Evolutionary conservation across 306 rosid genomes (phyloP).

Genomic region (Hylodesmum podocarpum): DNA sequence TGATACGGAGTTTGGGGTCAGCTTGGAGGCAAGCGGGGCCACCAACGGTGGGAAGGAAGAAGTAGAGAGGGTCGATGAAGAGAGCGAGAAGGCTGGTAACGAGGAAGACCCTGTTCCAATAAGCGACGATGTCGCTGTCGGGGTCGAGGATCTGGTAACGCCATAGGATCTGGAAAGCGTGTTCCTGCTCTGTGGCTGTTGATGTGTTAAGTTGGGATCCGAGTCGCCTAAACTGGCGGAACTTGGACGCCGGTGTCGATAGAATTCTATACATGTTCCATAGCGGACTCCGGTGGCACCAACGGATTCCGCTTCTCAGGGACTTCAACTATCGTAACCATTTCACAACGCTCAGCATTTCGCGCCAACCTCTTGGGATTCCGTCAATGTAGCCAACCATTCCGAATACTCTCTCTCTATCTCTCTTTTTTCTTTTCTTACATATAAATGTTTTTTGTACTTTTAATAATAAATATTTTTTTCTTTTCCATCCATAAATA

Average conservation of each 20-base stretch:
- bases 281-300: conserved; percentile 82
- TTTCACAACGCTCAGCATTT: conserved; percentile 40
- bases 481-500: too few relatives aligned
- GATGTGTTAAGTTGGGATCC: not conserved
- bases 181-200: conserved; percentile 38
- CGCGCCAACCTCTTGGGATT: conserved; percentile 45
- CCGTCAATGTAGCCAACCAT: conserved; percentile 29
- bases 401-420: too few relatives aligned
- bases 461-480: too few relatives aligned
- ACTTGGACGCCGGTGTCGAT: conserved; percentile 50
- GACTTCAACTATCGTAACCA: conserved; percentile 2
- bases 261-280: conserved; percentile 92
- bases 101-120: conserved; percentile 83
- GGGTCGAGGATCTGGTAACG: conserved; percentile 81
- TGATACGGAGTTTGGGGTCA: conserved; percentile 33
- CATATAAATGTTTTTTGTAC: too few relatives aligned
- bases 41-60: conserved; percentile 68
- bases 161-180: conserved; percentile 62
- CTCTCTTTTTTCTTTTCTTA: too few relatives aligned
- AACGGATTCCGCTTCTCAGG: conserved; percentile 66
- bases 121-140: conserved; percentile 70
- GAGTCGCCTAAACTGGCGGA: conserved; percentile 50
- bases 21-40: conserved; percentile 69
- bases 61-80: conserved; percentile 82
- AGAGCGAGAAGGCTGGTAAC: conserved; percentile 65